phyloP scores from a whole-genome alignment of 495 filamentous ascomycete genomes.

The Aspergillus carlsbadensis region DNA sequence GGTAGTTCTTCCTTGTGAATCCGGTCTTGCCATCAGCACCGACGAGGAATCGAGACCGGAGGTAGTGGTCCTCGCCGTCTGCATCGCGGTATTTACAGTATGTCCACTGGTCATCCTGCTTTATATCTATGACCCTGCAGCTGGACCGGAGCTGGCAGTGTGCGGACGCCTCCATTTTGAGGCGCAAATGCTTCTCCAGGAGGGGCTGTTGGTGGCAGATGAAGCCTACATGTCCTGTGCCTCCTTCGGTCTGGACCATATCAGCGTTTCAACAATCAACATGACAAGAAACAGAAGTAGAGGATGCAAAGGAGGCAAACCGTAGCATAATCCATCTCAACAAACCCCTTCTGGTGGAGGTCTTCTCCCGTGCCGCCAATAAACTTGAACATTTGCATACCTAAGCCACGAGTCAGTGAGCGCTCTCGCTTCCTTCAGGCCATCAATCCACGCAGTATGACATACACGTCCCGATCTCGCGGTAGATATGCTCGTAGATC shows the following conservation, averaged over 20 bases:
- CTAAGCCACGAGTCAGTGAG: conserved; percentile 17
- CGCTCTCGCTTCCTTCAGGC: no score
- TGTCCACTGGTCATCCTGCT: conserved; percentile 29
- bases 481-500: conserved; percentile 38
- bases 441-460: conserved; percentile 1
- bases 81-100: conserved; percentile 36
- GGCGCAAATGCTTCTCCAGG: conserved; percentile 27
- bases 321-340: conserved; percentile 31
- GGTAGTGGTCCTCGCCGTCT: conserved; percentile 17
- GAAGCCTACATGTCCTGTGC: conserved; percentile 36
- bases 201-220: conserved; percentile 32
- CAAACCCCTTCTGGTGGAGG: conserved; percentile 22
- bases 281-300: no score
- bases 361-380: conserved; percentile 21
- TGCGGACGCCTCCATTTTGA: conserved; percentile 13
- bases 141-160: conserved; percentile 34
- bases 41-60: conserved; percentile 41
- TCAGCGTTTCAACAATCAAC: background rate
- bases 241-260: conserved; percentile 28
- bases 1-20: conserved; percentile 47
- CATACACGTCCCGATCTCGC: conserved; percentile 33
- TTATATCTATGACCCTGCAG: conserved; percentile 30
- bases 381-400: conserved; percentile 28
- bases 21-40: conserved; percentile 55
- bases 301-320: conserved; percentile 8